phyloP scores from a whole-genome alignment of 1,284 basidiomycete species.

The Ganoderma sinense region DNA sequence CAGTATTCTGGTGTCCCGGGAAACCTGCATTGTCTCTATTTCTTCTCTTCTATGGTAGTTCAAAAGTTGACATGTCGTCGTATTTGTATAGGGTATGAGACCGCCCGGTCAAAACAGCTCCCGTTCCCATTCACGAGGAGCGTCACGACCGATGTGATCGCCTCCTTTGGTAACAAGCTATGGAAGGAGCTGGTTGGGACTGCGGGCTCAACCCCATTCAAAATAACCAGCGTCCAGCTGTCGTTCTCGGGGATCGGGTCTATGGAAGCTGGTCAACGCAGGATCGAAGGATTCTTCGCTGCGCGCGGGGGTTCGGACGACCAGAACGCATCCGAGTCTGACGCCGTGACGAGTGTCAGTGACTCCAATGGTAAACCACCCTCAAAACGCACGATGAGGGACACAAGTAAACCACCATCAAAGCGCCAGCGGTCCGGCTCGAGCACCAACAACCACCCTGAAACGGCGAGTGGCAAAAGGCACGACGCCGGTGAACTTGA shows the following conservation, averaged over 20 bases:
- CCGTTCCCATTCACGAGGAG: slow-evolving; percentile 83
- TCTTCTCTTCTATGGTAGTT: background rate
- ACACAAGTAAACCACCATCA: slow-evolving; percentile 6
- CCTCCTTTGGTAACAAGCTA: slow-evolving; percentile 81
- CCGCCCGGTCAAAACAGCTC: slow-evolving; percentile 79
- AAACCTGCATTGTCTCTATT: background rate
- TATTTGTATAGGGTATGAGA: slow-evolving; percentile 62
- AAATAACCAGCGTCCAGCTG: slow-evolving; percentile 79
- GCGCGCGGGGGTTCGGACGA: slow-evolving; percentile 41
- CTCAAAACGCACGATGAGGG: slow-evolving; percentile 20
- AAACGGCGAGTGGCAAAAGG: background rate
- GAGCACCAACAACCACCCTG: background rate
- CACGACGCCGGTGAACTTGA: slow-evolving; percentile 1
- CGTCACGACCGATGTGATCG: slow-evolving; percentile 81
- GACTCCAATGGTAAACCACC: slow-evolving; percentile 9
- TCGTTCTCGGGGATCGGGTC: slow-evolving; percentile 87
- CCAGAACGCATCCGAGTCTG: slow-evolving; percentile 10
- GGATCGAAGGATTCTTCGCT: slow-evolving; percentile 86
- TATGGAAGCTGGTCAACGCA: slow-evolving; percentile 83
- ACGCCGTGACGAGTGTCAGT: background rate
- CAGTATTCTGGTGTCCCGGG: background rate
- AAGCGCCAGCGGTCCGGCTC: slow-evolving; percentile 29
- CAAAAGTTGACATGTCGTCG: background rate
- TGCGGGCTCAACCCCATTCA: slow-evolving; percentile 54
- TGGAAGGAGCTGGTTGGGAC: slow-evolving; percentile 86